phyloP scores from a whole-genome alignment of 2,329 filamentous ascomycete genomes.

The Aspergillus sp. region DNA sequence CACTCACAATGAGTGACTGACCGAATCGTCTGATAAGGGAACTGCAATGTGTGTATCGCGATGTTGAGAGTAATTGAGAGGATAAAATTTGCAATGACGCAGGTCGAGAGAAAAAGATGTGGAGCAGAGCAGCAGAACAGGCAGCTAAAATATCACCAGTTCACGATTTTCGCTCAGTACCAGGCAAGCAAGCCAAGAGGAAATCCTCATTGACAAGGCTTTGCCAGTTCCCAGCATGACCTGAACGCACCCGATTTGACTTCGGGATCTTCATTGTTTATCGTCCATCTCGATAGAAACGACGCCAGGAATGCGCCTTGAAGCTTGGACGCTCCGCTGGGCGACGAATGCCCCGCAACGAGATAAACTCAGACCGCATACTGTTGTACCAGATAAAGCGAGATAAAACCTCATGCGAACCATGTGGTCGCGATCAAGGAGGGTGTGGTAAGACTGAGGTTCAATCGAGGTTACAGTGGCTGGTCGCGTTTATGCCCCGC shows the following conservation, averaged over 20 bases:
- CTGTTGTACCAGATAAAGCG: not conserved
- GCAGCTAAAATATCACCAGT: constrained; percentile 18
- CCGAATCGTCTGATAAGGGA: constrained; percentile 16
- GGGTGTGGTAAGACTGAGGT: constrained; percentile 3
- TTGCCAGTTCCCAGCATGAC: constrained; percentile 3
- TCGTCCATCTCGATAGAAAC: not conserved
- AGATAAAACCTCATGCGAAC: constrained; percentile 1
- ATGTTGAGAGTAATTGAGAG: constrained; percentile 2
- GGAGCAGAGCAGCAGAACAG: constrained; percentile 14
- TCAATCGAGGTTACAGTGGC: constrained; percentile 8
- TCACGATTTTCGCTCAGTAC: not conserved
- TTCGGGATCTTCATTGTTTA: constrained; percentile 4
- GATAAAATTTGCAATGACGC: constrained; percentile 5
- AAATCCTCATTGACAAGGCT: not conserved
- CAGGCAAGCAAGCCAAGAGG: constrained; percentile 3
- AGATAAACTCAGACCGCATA: not conserved
- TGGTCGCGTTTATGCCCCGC: constrained; percentile 10
- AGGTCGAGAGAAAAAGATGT: not conserved
- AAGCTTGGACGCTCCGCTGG: constrained; percentile 8
- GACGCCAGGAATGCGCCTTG: constrained; percentile 7
- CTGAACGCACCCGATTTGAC: not conserved
- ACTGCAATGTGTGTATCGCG: constrained; percentile 1
- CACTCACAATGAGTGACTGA: constrained; percentile 16
- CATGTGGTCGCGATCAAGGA: constrained; percentile 3
- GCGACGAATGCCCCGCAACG: constrained; percentile 1